These are phyloP conservation scores for Arachnomyces sp. DNA, from an alignment of 2,329 filamentous ascomycete genomes.

Conservation along the genomic window DNA sequence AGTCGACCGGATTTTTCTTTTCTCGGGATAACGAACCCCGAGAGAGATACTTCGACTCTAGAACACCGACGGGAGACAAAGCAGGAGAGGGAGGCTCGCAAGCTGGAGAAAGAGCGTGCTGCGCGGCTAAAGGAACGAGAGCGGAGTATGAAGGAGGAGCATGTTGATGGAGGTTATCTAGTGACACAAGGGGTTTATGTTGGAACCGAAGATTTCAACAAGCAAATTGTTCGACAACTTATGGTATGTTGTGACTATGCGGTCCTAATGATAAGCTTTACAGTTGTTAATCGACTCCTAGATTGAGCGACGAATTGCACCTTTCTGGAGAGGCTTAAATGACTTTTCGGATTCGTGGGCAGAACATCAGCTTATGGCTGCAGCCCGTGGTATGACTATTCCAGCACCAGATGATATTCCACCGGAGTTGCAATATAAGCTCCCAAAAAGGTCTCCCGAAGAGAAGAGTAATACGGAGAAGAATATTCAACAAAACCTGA, in stretches of 20 bases:
- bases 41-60: constrained; percentile 42
- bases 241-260: constrained; percentile 54
- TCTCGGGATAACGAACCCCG: constrained; percentile 43
- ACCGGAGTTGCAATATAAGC: constrained; percentile 52
- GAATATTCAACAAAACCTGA: constrained; percentile 63
- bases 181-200: constrained; percentile 93
- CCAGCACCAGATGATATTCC: constrained; percentile 78
- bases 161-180: constrained; percentile 87
- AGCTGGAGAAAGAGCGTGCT: constrained; percentile 70
- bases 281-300: constrained; percentile 34
- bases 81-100: constrained; percentile 81
- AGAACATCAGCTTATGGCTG: constrained; percentile 89
- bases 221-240: constrained; percentile 74
- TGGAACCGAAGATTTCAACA: constrained; percentile 87
- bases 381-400: constrained; percentile 72
- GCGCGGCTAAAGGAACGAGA: constrained; percentile 75
- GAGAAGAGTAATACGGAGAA: constrained; percentile 46
- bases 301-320: constrained; percentile 87
- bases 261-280: not conserved
- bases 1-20: constrained; percentile 54
- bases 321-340: constrained; percentile 90
- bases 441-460: constrained; percentile 41
- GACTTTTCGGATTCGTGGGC: constrained; percentile 86
- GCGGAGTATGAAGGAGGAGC: constrained; percentile 80
- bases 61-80: constrained; percentile 73